Conservation (phyloP, 2,329 filamentous ascomycete genomes). For the Daldinia sp. region DNA sequence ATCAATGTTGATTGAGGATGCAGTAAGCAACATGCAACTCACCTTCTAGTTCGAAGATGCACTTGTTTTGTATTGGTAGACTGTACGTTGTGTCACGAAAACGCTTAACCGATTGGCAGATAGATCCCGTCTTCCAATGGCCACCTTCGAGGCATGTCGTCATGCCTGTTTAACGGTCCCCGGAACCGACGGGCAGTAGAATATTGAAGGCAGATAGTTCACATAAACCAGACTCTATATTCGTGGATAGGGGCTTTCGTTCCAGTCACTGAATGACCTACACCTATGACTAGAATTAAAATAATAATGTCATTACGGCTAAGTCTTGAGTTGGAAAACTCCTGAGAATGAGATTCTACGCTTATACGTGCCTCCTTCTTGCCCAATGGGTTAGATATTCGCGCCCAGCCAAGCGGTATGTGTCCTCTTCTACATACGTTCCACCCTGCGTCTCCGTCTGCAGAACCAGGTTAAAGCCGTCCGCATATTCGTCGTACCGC, state of each 20-base stretch:
- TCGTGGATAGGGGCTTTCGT: neutral
- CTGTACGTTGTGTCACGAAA: neutral
- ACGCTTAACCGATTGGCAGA: neutral
- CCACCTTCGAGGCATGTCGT: too few species aligned
- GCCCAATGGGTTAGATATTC: constrained; percentile 51
- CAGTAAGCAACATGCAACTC: constrained; percentile 1
- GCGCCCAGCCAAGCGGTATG: constrained; percentile 50
- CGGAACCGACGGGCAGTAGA: neutral
- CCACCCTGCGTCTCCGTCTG: constrained; percentile 50
- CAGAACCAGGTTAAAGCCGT: constrained; percentile 51
- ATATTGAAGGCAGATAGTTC: neutral
- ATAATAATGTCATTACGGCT: neutral
- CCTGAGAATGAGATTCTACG: neutral
- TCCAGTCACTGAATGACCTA: neutral
- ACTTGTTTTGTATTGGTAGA: neutral
- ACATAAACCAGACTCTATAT: neutral
- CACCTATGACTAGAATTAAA: neutral
- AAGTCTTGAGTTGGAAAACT: neutral
- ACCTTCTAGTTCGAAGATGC: neutral
- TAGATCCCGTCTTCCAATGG: neutral
- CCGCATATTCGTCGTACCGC: constrained; percentile 44
- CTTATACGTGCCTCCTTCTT: constrained; percentile 43
- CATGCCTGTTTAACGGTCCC: neutral
- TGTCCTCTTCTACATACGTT: constrained; percentile 51
- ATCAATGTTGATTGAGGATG: neutral